Evolutionary conservation across 169 alveolate genomes (phyloP), one percentile per base, ranked within the genome.

Genomic region (Eimeria mitis): DNA sequence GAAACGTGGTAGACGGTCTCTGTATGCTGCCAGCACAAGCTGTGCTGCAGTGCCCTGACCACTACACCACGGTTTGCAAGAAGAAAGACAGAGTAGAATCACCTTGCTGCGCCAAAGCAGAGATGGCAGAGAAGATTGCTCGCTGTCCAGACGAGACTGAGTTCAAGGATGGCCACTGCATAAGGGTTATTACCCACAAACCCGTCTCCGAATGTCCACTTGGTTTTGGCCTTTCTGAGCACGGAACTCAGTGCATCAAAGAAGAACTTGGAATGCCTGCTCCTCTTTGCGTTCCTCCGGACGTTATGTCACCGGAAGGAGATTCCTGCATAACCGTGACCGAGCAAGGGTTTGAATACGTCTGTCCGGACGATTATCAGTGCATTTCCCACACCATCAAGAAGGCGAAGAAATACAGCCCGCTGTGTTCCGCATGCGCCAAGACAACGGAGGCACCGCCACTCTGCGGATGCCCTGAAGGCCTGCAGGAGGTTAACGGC

Each of bases 381-480:
- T 85, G 92, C 63, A 63, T 85, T 63, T 70, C 92, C 7, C 37
- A 49, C 61, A 42, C 65, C 49, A 47, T 40, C 44, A 85, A 56
- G 92, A 85, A 85, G 79, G 63, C 61, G 81, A 85, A 85, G 59
- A 83, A 83, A 61, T 85, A 85, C 92, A 85, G 92, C 34, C 92
- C 92, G 65, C 42, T 85, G 42, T 85, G 92, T 40, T 85, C 92
- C 52, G 92, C 92, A 49, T 85, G 92, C 14, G 92, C 78, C 79
- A 85, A 61, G 79, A 85, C 79, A 40, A 42, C 76, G 92, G 79
- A 85, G 42, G 63, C 79, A 44, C 81, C n/a, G 79, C 92, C 92
- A 59, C 34, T 1, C 47, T 85, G 92, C 42, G 92, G 92, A 16
- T 85, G 92, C 28, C 92, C 92, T 85, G 52, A 61, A 42, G 92